Conservation (phyloP, 2,329 filamentous ascomycete genomes). For the Fusarium sp. region DNA sequence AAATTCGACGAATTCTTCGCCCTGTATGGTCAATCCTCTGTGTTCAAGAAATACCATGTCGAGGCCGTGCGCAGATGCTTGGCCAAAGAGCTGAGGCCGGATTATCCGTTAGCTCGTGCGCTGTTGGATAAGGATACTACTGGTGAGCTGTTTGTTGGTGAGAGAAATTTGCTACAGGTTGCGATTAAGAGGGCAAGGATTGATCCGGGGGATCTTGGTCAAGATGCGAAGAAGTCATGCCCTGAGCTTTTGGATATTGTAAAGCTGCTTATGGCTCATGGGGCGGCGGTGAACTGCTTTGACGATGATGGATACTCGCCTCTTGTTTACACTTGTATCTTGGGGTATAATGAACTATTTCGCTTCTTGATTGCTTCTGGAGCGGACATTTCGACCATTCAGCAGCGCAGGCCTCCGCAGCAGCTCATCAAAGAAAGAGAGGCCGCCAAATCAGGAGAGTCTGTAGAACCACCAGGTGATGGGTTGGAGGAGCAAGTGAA, state of each 20-base stretch:
- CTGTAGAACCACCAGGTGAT: background rate
- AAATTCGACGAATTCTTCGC: conserved; percentile 27
- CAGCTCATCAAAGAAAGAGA: background rate
- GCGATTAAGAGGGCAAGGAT: background rate
- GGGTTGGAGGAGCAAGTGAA: background rate
- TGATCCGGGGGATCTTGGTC: background rate
- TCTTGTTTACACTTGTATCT: conserved; percentile 8
- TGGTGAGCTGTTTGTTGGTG: background rate
- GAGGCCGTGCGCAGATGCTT: conserved; percentile 10
- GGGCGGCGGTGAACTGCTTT: background rate
- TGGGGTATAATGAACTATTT: conserved; percentile 18
- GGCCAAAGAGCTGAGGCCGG: background rate
- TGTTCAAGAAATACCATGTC: background rate
- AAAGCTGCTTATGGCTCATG: conserved; percentile 12
- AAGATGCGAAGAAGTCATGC: background rate
- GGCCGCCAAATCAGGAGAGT: rapidly evolving
- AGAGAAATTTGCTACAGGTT: conserved; percentile 17
- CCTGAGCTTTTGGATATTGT: conserved; percentile 16
- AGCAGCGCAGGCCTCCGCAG: background rate
- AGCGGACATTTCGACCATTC: background rate
- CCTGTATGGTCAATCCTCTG: background rate
- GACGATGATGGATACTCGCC: conserved; percentile 15
- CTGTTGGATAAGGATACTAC: background rate
- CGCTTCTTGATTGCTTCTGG: background rate
- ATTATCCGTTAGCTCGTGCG: conserved; percentile 10